Evolutionary conservation across 2,329 filamentous ascomycete species (phyloP).

Genomic region (Fusarium setosum): DNA sequence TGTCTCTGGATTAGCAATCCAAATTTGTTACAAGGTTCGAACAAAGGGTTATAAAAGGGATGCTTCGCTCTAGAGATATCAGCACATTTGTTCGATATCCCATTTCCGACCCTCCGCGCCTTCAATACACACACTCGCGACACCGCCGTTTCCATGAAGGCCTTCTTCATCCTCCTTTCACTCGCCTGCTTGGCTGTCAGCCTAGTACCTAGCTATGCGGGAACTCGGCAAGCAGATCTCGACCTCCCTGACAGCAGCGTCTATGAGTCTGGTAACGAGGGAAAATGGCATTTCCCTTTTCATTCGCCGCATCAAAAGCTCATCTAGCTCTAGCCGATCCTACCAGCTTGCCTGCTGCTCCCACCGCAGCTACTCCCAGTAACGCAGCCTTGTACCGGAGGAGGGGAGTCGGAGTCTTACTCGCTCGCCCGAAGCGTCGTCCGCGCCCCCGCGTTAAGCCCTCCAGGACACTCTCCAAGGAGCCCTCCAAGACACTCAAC

Average conservation of each 20-base stretch:
- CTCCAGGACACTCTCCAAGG: slow-evolving; percentile 7
- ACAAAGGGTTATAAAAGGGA: slow-evolving; percentile 18
- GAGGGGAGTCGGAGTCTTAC: slow-evolving; percentile 2
- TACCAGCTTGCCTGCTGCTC: slow-evolving; percentile 20
- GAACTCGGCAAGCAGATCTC: slow-evolving; percentile 16
- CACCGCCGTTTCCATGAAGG: slow-evolving; percentile 14
- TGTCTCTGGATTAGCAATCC: too few species aligned
- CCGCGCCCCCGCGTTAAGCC: slow-evolving; percentile 2
- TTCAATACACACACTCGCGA: slow-evolving; percentile 14
- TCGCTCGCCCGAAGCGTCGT: not conserved
- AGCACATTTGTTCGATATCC: slow-evolving; percentile 15
- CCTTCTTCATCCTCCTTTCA: slow-evolving; percentile 18
- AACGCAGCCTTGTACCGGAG: slow-evolving; percentile 9
- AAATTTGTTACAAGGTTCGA: too few species aligned
- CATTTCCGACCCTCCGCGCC: slow-evolving; percentile 11
- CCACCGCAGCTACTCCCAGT: slow-evolving; percentile 9
- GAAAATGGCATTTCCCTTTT: slow-evolving; percentile 11
- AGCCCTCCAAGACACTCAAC: slow-evolving; percentile 9
- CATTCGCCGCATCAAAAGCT: slow-evolving; percentile 15
- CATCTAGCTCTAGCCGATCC: slow-evolving; percentile 15
- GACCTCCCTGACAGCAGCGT: slow-evolving; percentile 15
- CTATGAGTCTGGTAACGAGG: slow-evolving; percentile 17
- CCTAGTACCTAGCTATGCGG: slow-evolving; percentile 17
- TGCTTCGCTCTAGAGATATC: slow-evolving; percentile 13
- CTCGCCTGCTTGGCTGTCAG: slow-evolving; percentile 16